phyloP scores from a whole-genome alignment of 768 basidiomycete species.

The Tephrocybe sp. region DNA sequence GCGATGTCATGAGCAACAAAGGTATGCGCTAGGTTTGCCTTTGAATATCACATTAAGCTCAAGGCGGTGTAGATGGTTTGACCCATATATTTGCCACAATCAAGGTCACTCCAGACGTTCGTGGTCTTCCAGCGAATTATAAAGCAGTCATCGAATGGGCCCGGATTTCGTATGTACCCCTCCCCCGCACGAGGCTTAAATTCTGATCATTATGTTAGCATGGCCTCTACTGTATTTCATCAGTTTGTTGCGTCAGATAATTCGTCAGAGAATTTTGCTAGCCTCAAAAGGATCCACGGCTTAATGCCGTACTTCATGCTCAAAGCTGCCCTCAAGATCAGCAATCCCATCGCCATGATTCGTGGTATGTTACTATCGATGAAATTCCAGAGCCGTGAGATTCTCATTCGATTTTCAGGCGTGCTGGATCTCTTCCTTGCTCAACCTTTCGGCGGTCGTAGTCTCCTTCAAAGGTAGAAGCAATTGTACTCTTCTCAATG shows the following conservation, averaged over 20 bases:
- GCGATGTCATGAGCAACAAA: conserved; percentile 81
- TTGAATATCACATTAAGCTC: background rate
- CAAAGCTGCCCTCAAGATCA: conserved; percentile 86
- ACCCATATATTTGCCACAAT: conserved; percentile 87
- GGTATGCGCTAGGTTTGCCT: conserved; percentile 37
- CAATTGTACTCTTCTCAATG: background rate
- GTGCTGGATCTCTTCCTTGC: conserved; percentile 95
- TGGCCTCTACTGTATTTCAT: conserved; percentile 96
- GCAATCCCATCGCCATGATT: conserved; percentile 96
- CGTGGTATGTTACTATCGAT: conserved; percentile 46
- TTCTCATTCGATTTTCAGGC: too few species aligned
- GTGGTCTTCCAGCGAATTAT: conserved; percentile 80
- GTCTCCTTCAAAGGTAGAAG: conserved; percentile 82
- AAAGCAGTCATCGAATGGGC: conserved; percentile 95
- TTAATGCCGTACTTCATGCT: conserved; percentile 98
- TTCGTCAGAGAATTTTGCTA: conserved; percentile 83
- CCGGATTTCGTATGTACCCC: conserved; percentile 78
- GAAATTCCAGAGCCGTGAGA: too few species aligned
- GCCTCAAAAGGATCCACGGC: conserved; percentile 89
- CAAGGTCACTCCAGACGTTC: conserved; percentile 73
- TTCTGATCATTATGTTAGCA: conserved; percentile 38
- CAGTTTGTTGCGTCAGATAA: conserved; percentile 91
- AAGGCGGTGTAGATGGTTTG: conserved; percentile 63
- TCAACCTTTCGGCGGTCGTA: conserved; percentile 92
- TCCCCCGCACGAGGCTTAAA: conserved; percentile 1